Evolutionary conservation across 73 alveolate species (phyloP).

Genomic region (Paramecium sexaurelia): DNA sequence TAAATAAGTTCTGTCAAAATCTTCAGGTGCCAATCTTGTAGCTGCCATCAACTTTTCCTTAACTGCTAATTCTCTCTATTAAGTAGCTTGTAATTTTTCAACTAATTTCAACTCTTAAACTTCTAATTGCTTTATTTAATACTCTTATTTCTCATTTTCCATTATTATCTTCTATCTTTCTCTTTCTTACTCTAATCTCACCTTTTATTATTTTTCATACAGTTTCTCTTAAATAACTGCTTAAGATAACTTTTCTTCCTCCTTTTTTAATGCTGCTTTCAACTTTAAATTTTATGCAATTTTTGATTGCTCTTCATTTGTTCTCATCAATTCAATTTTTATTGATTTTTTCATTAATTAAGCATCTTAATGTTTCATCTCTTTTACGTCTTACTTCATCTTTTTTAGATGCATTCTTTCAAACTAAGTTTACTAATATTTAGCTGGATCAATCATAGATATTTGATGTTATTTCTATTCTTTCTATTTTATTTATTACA

Average conservation of each 20-base stretch:
- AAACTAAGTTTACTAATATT: not conserved
- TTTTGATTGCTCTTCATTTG: not conserved
- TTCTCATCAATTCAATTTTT: not conserved
- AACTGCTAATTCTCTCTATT: not conserved
- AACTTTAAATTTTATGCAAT: not conserved
- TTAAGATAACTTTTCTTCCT: constrained; percentile 16
- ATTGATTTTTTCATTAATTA: not conserved
- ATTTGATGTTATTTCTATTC: not conserved
- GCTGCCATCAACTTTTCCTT: constrained; percentile 19
- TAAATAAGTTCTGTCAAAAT: constrained; percentile 1
- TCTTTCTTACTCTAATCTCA: constrained; percentile 3
- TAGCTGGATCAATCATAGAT: not conserved
- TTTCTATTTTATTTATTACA: not conserved
- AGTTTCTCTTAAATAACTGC: not conserved
- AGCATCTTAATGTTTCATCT: constrained; percentile 34
- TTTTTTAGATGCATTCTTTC: constrained; percentile 26
- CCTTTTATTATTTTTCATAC: constrained; percentile 1
- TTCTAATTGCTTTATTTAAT: not conserved
- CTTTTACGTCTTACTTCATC: not conserved
- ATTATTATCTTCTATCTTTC: not conserved
- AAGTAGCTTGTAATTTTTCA: not conserved
- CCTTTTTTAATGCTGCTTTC: constrained; percentile 14
- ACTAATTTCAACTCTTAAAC: not conserved
- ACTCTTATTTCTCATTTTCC: constrained; percentile 23
- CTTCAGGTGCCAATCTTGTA: constrained; percentile 49